These are phyloP conservation scores for Pseudozyma sp. DNA, from an alignment of 1,284 basidiomycete genomes.

Conservation along the genomic window DNA sequence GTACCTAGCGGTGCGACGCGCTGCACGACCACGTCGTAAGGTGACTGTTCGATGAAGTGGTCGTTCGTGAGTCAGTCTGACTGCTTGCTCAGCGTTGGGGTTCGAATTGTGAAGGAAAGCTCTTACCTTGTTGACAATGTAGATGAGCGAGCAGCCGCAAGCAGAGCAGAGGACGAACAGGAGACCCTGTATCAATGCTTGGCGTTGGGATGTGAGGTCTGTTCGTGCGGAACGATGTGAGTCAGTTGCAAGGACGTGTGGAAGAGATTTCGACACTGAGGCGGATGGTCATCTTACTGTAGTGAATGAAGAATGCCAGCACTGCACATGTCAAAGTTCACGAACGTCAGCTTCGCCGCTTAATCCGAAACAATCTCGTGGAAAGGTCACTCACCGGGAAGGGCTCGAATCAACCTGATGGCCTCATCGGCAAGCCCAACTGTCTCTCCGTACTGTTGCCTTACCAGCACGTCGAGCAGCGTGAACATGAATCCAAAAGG, in stretches of 20 bases:
- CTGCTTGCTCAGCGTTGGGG: not conserved
- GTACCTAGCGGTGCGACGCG: slow-evolving; percentile 67
- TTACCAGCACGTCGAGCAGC: slow-evolving; percentile 63
- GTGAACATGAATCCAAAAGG: slow-evolving; percentile 64
- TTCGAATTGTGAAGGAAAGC: slow-evolving; percentile 3
- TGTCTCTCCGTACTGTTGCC: slow-evolving; percentile 66
- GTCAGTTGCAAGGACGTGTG: not conserved
- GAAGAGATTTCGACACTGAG: not conserved
- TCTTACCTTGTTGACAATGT: slow-evolving; percentile 60
- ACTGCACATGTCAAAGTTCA: slow-evolving; percentile 12
- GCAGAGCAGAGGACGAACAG: slow-evolving; percentile 44
- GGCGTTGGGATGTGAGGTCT: slow-evolving; percentile 46
- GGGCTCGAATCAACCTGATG: slow-evolving; percentile 32
- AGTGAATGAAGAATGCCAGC: slow-evolving; percentile 53
- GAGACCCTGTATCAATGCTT: slow-evolving; percentile 40
- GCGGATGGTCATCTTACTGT: slow-evolving; percentile 31
- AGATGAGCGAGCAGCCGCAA: slow-evolving; percentile 54
- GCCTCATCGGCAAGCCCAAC: slow-evolving; percentile 43
- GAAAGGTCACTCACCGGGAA: slow-evolving; percentile 51
- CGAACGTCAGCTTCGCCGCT: not conserved
- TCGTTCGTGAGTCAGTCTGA: not conserved
- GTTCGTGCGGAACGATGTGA: not conserved
- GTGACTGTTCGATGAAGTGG: slow-evolving; percentile 34
- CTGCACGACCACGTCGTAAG: slow-evolving; percentile 64
- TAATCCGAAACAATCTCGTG: not conserved